Evolutionary conservation across 163 green algal species (phyloP), one percentile per base, ranked within the genome.

Genomic region (Dunaliella salina): DNA sequence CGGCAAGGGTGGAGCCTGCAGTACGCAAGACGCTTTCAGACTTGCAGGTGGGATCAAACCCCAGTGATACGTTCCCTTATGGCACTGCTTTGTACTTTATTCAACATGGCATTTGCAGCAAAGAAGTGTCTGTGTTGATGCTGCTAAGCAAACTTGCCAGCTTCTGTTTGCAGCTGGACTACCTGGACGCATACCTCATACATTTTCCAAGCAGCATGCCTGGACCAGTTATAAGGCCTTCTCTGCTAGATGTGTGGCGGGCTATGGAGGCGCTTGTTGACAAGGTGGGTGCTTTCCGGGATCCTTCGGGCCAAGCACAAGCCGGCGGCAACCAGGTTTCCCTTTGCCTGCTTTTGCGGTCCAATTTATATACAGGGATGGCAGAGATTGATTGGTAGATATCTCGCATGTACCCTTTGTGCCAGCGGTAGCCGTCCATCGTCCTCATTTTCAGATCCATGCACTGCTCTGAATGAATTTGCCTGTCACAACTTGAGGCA

Each of bases 151-250:
- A 50, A 3, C 40, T 15, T 50, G 40, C 40, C 40, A 15, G 40
- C 40, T 50, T 50, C 40, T 8, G 57, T 18, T 69, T 98, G 71
- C 34, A 85, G 86, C 85, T 93, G 85, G 80, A 93, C 18, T 98
- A 99, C 86, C 87, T 99, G 0, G 97, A 99, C 87, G 89, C 98
- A 1, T 99, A 98, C 89, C 89, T 99, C 30, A 89, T 91, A 40
- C 95, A 98, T 90, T 98, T 94, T 24, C 82, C 86, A 24, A 69
- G n/a, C 79, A 84, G 34, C 82, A 13, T 84, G 80, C 78, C 83
- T 33, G 90, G 91, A 0, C 87, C 87, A 34, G 22, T 24, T 15
- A 84, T 94, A n/a, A 81, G 46, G 15, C 91, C 90, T 24, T 80
- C 84, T 33, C 89, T 94, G 26, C 40, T 90, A 29, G 94, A 96